Conservation (phyloP, 352 stramenopile species). For the Plasmopara muralis region DNA sequence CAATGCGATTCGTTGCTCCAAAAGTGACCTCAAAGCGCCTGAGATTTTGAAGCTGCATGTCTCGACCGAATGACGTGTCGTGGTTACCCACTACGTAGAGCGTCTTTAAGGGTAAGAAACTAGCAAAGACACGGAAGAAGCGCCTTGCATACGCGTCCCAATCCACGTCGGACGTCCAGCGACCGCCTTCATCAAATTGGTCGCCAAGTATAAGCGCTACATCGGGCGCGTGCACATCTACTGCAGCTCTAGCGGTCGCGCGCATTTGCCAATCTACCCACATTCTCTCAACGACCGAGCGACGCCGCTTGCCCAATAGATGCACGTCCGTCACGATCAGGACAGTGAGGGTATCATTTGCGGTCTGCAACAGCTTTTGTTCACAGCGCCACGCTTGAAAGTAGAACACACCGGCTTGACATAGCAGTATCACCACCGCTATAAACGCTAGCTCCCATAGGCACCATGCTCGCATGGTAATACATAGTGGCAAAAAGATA, state of each 20-base stretch:
- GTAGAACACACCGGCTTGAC: constrained; percentile 58
- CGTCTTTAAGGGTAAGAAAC: constrained; percentile 34
- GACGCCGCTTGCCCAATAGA: constrained; percentile 58
- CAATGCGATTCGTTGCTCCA: constrained; percentile 43
- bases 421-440: constrained; percentile 24
- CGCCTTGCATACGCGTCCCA: constrained; percentile 54
- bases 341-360: constrained; percentile 24
- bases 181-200: constrained; percentile 65
- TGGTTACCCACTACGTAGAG: constrained; percentile 75
- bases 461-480: constrained; percentile 1
- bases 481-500: no score
- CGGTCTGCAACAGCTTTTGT: constrained; percentile 2
- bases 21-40: constrained; percentile 56
- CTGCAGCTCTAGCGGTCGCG: constrained; percentile 30
- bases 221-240: constrained; percentile 45
- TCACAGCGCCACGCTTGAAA: constrained; percentile 41
- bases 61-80: constrained; percentile 58
- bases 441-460: constrained; percentile 20
- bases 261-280: constrained; percentile 74
- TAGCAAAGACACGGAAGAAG: constrained; percentile 39
- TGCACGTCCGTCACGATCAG: constrained; percentile 71
- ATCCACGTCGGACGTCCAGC: constrained; percentile 37
- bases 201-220: constrained; percentile 63
- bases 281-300: constrained; percentile 42
- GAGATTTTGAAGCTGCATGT: constrained; percentile 35